Percentiles rank a stretch among this genome's conserved stretches.
Evolutionary conservation across 257 asterid species (phyloP).

Genomic region (Salvia splendens): DNA sequence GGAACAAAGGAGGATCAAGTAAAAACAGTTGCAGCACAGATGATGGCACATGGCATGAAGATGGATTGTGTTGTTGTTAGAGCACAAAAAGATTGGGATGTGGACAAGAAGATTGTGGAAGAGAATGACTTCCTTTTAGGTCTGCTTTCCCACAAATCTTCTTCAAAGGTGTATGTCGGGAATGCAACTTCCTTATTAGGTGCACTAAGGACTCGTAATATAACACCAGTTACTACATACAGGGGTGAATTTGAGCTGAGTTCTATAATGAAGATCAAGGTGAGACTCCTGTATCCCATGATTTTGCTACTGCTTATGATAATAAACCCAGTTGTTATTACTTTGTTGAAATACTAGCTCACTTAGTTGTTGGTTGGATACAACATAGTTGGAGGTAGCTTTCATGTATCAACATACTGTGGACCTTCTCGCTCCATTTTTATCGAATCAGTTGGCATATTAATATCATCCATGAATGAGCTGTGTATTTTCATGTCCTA

Average conservation of each 20-base stretch:
- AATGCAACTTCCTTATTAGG: slow-evolving; percentile 75
- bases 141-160: slow-evolving; percentile 56
- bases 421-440: not conserved
- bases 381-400: not conserved
- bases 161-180: slow-evolving; percentile 73
- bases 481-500: not conserved
- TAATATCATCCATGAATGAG: slow-evolving; percentile 12
- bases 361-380: slow-evolving; percentile 4
- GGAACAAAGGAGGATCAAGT: slow-evolving; percentile 98
- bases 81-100: slow-evolving; percentile 38
- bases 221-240: slow-evolving; percentile 75
- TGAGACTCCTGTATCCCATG: slow-evolving; percentile 34
- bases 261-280: slow-evolving; percentile 77
- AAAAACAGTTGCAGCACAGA: slow-evolving; percentile 76
- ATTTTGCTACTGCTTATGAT: not conserved
- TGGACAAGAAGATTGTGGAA: slow-evolving; percentile 51
- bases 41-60: slow-evolving; percentile 80
- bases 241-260: slow-evolving; percentile 90
- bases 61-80: slow-evolving; percentile 79
- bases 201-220: slow-evolving; percentile 84
- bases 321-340: not conserved
- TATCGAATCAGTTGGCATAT: slow-evolving; percentile 4
- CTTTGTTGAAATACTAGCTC: not conserved
- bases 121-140: slow-evolving; percentile 80
- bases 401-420: not conserved